Conservation (phyloP, 176 grass and related monocot species). For the Tillandsia fasciculata region DNA sequence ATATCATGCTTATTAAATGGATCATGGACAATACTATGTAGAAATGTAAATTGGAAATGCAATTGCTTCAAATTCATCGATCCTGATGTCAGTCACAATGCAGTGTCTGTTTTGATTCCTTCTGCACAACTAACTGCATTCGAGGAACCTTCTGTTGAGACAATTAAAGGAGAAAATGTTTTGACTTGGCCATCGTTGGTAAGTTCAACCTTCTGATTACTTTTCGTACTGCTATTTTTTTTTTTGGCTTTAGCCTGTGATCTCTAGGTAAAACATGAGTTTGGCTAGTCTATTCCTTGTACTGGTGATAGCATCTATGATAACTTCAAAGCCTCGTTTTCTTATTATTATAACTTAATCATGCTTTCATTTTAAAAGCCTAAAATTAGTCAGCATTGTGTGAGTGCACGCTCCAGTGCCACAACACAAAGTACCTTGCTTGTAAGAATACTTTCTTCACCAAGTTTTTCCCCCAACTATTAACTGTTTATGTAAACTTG, state of each 20-base stretch:
- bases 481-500: constrained; percentile 15
- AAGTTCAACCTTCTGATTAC: constrained; percentile 13
- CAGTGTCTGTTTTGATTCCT: constrained; percentile 84
- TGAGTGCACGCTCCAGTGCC: too few species aligned
- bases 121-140: constrained; percentile 80
- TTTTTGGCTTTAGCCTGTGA: background rate
- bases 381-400: too few species aligned
- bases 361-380: too few species aligned
- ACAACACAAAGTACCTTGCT: too few species aligned
- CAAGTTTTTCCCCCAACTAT: background rate
- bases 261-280: too few species aligned
- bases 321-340: too few species aligned
- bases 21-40: background rate
- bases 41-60: background rate
- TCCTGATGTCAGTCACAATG: constrained; percentile 15
- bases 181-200: constrained; percentile 92
- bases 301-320: too few species aligned
- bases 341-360: background rate
- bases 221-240: background rate
- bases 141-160: constrained; percentile 87
- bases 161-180: constrained; percentile 87
- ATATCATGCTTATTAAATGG: background rate
- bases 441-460: too few species aligned
- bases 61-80: constrained; percentile 3
- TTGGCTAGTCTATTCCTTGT: too few species aligned